These are phyloP conservation scores for Thalassiosira allenii DNA, from an alignment of 352 stramenopile genomes.

Conservation along the genomic window DNA sequence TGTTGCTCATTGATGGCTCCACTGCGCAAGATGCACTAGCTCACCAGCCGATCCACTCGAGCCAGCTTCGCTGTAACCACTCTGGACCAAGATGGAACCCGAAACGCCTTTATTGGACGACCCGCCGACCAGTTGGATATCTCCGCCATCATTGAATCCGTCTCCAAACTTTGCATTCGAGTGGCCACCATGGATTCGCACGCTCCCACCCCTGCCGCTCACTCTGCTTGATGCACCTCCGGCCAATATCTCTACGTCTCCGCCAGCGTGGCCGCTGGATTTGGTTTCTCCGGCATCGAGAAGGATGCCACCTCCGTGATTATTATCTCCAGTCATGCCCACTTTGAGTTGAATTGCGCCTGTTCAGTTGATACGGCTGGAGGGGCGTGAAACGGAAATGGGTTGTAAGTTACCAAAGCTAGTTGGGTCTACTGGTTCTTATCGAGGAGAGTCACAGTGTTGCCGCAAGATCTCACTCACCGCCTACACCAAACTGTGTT, in stretches of 20 bases:
- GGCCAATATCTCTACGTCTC: slow-evolving; percentile 72
- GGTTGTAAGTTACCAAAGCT: no score
- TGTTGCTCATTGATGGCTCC: no score
- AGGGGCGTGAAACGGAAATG: no score
- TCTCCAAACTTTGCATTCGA: slow-evolving; percentile 44
- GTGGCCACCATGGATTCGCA: slow-evolving; percentile 49
- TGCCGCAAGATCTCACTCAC: slow-evolving; percentile 1
- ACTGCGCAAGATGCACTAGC: no score
- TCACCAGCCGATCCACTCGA: slow-evolving; percentile 30
- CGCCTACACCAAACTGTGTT: slow-evolving; percentile 7
- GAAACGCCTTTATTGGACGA: slow-evolving; percentile 17
- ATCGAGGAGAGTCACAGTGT: background rate
- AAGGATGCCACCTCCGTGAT: slow-evolving; percentile 70
- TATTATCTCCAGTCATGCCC: slow-evolving; percentile 14
- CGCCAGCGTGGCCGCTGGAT: slow-evolving; percentile 57
- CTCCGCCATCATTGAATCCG: slow-evolving; percentile 13
- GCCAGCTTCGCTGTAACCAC: slow-evolving; percentile 20
- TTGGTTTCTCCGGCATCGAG: slow-evolving; percentile 71
- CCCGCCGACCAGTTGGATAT: slow-evolving; percentile 24
- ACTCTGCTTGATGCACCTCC: slow-evolving; percentile 20
- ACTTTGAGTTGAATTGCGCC: slow-evolving; percentile 56
- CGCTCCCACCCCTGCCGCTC: slow-evolving; percentile 12
- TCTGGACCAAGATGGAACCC: slow-evolving; percentile 15
- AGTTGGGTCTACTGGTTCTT: no score
- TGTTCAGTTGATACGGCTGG: no score